phyloP scores from a whole-genome alignment of 345 rosid genomes.

The Psidium guajava region DNA sequence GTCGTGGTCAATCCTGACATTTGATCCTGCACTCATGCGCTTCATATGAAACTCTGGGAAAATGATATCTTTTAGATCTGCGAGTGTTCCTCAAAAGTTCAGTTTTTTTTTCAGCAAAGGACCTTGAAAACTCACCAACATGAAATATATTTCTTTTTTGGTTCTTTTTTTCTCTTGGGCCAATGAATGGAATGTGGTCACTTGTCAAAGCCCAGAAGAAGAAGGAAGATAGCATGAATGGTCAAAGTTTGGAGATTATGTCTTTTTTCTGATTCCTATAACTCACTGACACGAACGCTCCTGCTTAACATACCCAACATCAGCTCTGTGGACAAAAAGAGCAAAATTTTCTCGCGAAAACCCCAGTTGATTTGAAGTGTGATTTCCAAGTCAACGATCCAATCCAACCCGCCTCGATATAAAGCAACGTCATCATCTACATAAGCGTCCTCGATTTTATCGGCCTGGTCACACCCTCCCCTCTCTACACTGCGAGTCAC shows the following conservation, averaged over 20 bases:
- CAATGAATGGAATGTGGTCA: neutral
- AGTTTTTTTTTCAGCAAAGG: neutral
- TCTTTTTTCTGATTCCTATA: neutral
- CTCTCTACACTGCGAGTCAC: neutral
- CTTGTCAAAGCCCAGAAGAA: neutral
- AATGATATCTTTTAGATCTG: neutral
- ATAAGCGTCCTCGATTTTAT: neutral
- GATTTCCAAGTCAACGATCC: neutral
- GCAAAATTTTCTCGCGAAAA: neutral
- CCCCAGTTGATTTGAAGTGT: neutral
- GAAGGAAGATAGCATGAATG: neutral
- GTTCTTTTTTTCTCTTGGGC: neutral
- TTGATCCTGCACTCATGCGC: neutral
- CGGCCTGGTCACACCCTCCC: neutral
- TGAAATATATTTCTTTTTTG: fast-evolving
- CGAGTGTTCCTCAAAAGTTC: neutral
- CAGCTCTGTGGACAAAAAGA: neutral
- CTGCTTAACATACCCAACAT: neutral
- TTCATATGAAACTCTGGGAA: neutral
- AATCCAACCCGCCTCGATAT: neutral
- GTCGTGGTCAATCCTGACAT: neutral
- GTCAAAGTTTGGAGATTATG: fast-evolving
- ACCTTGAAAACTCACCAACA: neutral
- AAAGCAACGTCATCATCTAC: fast-evolving
- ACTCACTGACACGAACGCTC: neutral